Evolutionary conservation across 306 rosid species (phyloP).

Genomic region (Malus sieversii): DNA sequence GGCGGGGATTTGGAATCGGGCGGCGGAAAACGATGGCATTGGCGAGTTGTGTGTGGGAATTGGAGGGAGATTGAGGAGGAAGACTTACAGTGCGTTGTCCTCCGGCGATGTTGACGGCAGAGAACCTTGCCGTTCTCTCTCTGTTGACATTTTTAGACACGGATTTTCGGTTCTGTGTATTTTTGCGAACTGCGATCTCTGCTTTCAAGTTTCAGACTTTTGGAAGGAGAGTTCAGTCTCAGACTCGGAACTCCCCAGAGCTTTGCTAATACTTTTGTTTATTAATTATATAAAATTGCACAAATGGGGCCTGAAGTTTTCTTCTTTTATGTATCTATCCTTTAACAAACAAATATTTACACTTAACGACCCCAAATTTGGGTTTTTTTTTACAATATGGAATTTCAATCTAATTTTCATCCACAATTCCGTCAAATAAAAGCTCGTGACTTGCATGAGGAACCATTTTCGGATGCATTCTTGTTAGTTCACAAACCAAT

Average conservation of each 20-base stretch:
- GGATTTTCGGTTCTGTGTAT: not conserved
- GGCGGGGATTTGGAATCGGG: not conserved
- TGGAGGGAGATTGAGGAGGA: not conserved
- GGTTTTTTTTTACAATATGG: too few relatives aligned
- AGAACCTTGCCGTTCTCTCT: conserved; percentile 18
- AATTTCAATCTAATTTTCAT: too few relatives aligned
- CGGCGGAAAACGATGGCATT: not conserved
- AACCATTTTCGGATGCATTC: too few relatives aligned
- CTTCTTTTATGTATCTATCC: not conserved
- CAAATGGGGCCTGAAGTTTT: not conserved
- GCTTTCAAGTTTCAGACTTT: not conserved
- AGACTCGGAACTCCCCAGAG: not conserved
- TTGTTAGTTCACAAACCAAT: too few relatives aligned
- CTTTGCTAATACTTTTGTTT: not conserved
- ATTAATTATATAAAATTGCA: not conserved
- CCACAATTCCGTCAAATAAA: not conserved
- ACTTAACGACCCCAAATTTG: not conserved
- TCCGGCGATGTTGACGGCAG: conserved; percentile 22
- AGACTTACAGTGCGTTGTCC: conserved; percentile 29
- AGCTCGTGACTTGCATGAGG: not conserved
- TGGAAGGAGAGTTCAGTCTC: not conserved
- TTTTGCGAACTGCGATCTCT: not conserved
- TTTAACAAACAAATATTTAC: not conserved
- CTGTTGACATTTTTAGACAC: conserved; percentile 20
- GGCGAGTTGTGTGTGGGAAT: not conserved